Conservation (phyloP, 352 stramenopile species). For the Globisporangium paddicum region DNA sequence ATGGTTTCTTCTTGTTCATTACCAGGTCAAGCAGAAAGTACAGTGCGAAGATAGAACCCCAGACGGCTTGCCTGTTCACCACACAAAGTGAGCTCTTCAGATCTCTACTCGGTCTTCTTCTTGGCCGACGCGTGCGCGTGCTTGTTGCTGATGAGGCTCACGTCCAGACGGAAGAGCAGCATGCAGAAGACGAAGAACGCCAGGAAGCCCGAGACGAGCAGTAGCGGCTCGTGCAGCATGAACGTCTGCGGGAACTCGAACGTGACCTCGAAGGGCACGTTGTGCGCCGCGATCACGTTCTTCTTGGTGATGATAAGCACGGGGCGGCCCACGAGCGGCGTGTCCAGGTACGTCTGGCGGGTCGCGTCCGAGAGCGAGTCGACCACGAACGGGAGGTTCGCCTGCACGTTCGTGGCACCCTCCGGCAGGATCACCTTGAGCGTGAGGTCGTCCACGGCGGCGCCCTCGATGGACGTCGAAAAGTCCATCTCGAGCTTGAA, state of each 20-base stretch:
- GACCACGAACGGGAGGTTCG: conserved; percentile 70
- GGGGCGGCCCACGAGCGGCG: conserved; percentile 64
- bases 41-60: neutral
- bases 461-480: conserved; percentile 73
- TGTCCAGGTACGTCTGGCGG: conserved; percentile 84
- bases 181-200: conserved; percentile 85
- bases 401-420: conserved; percentile 71
- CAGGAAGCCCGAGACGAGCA: conserved; percentile 83
- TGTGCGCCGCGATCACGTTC: conserved; percentile 83
- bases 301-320: conserved; percentile 80
- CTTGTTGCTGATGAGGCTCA: conserved; percentile 50
- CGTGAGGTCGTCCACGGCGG: conserved; percentile 78
- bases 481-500: conserved; percentile 88
- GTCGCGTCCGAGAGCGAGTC: conserved; percentile 55
- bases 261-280: conserved; percentile 81
- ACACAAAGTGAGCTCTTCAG: neutral
- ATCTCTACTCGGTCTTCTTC: conserved; percentile 68
- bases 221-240: conserved; percentile 84
- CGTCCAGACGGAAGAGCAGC: conserved; percentile 77
- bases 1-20: conserved; percentile 2
- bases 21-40: neutral
- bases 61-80: neutral
- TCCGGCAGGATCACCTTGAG: conserved; percentile 88
- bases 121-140: conserved; percentile 18
- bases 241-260: conserved; percentile 79